Evolutionary conservation across 2,329 filamentous ascomycete species (phyloP).

Genomic region (Alternaria ethzedia): DNA sequence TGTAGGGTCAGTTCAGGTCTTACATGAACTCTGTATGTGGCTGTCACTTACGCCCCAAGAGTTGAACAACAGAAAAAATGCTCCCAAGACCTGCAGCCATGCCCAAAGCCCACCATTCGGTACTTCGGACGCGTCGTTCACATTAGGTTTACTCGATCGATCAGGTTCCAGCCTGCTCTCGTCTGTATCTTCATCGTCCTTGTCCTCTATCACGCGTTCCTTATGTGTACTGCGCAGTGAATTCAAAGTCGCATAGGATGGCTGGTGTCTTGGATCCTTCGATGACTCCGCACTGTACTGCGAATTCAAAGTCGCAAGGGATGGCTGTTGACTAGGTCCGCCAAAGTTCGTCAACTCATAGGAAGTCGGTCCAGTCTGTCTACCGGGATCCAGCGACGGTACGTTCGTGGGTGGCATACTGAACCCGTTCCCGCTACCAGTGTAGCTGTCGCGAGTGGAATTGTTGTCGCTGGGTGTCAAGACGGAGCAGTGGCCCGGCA

Average conservation of each 20-base stretch:
- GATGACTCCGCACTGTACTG: background rate
- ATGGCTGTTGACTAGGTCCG: conserved; percentile 17
- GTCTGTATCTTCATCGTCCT: background rate
- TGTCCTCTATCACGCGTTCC: conserved; percentile 20
- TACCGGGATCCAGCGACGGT: background rate
- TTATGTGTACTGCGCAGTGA: background rate
- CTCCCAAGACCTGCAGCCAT: conserved; percentile 57
- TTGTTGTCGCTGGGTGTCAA: background rate
- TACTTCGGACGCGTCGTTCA: conserved; percentile 52
- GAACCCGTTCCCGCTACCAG: background rate
- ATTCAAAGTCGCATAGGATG: background rate
- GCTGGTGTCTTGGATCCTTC: background rate
- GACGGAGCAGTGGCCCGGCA: background rate
- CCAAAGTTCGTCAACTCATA: conserved; percentile 13
- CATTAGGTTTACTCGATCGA: conserved; percentile 37
- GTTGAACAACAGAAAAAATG: conserved; percentile 58
- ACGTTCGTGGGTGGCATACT: conserved; percentile 5
- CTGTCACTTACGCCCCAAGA: conserved; percentile 44
- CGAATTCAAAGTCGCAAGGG: conserved; percentile 6
- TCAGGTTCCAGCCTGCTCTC: conserved; percentile 24
- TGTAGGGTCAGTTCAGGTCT: background rate
- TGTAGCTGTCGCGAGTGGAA: background rate
- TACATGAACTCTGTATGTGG: background rate
- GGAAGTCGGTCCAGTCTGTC: background rate
- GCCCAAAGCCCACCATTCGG: conserved; percentile 56